Base-by-base conservation (phyloP, 306 rosid species). In the Cucumis hystrix region DNA sequence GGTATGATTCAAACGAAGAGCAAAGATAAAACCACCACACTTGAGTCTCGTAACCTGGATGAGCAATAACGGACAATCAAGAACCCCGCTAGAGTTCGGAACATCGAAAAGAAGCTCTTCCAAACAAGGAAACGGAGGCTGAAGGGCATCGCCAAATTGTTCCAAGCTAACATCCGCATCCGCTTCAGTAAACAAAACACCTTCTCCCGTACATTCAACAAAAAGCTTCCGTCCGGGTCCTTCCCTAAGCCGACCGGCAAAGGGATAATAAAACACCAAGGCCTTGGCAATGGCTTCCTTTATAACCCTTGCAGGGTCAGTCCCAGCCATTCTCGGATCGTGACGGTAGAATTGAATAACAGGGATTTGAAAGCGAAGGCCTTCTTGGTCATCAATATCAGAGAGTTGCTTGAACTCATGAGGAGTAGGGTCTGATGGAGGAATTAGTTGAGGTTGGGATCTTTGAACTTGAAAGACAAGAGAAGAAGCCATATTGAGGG, bases 1-100 rank as follows among this genome's bases (percentile, higher is more conserved):
- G 0, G 83, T 81, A 56, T 86, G 89, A 28, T 86, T 86, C 21
- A 81, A 2, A 1, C 85, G 82, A 13, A 81, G n/a, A 4, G 87
- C 85, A 3, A 86, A 25, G 2, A 83, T 55, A 43, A 86, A 81
- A 23, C 85, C 89, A 5, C 85, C 89, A 0, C 89, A 86, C 8
- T 47, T 73, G 0, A 83, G 67, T 6, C 75, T 28, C 0, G 89
- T 86, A 21, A 83, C 87, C 80, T 82, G 72, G 10, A 85, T 5
- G 1, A 79, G 57, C 54, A 77, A 7, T 63, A 85, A 28, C 1
- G 82, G 88, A 8, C 30, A 71, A 7, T 74, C 37, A 7, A 79
- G 45, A 30, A 85, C 51, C 0, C 30, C 79, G 13, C 56, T 41
- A 8, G 78, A 71, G 21, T 58, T 79, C 1, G 78, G 72, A 5